Base-by-base conservation (phyloP, 108 stramenopile genomes). In the Mediolabrus comicus region DNA sequence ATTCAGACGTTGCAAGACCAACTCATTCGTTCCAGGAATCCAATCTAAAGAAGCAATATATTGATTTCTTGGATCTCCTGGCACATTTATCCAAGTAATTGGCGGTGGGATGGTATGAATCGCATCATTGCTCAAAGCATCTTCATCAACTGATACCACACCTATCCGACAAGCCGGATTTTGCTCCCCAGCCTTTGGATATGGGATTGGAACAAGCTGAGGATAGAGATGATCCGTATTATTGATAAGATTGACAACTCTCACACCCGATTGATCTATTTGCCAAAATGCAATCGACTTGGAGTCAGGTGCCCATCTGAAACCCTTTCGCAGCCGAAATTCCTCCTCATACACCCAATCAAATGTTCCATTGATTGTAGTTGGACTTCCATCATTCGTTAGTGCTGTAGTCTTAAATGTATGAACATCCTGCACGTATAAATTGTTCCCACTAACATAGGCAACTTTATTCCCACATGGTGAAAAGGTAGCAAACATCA, bases 171-270 rank as follows among this genome's bases (percentile, higher is more conserved):
- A 67, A 19, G 54, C 25, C 13, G 68, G 63, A 77, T 77, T 77
- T 33, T 65, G 62, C 62, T 77, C 75, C 3, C 75, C 75, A 34
- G 75, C 75, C 68, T 77, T 77, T 34, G 75, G 75, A 41, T 77
- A 77, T 1, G 75, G 75, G 39, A 77, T 77, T 22, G 68, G 68
- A 32, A 77, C 62, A 17, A 77, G 38, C 49, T 69, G 68, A 1
- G 75, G 75, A 60, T 77, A 77, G 49, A 77, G 59, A 59, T 77
- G 68, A 59, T 77, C 75, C 39, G 75, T 77, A 33, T 77, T 76
- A 41, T 76, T 76, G 7, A 76, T 69, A 32, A 76, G 31, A 58
- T 76, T 76, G 32, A 76, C 75, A 19, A 76, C 75, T n/a, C 75
- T 35, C 24, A 76, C 75, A 41, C 75, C 75, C 8, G 53, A 55